phyloP scores from a whole-genome alignment of 2,329 filamentous ascomycete genomes.

The Sclerotinia trifoliorum region DNA sequence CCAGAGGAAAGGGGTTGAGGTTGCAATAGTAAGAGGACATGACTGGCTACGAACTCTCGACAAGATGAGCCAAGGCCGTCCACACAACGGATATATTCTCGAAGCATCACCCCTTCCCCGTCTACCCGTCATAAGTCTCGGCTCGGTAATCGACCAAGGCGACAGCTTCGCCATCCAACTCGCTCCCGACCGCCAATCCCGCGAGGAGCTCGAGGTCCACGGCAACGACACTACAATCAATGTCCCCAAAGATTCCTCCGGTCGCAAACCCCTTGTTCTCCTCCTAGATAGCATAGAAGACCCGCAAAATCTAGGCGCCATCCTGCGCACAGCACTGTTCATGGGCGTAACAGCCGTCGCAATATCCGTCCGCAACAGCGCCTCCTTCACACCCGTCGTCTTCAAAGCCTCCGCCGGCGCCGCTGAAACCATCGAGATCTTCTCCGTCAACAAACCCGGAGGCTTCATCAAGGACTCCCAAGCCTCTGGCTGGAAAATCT shows the following conservation, averaged over 20 bases:
- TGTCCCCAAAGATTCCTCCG: slow-evolving; percentile 34
- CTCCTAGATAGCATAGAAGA: slow-evolving; percentile 77
- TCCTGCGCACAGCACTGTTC: slow-evolving; percentile 84
- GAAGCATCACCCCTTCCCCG: slow-evolving; percentile 83
- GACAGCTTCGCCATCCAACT: slow-evolving; percentile 55
- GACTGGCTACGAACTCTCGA: slow-evolving; percentile 69
- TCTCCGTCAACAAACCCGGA: slow-evolving; percentile 65
- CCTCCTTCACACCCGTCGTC: slow-evolving; percentile 71
- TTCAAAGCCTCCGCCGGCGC: slow-evolving; percentile 89
- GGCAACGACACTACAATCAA: slow-evolving; percentile 57
- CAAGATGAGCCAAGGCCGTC: slow-evolving; percentile 76
- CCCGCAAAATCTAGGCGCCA: slow-evolving; percentile 85
- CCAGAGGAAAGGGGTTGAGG: slow-evolving; percentile 48
- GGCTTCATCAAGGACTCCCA: slow-evolving; percentile 69
- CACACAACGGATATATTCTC: slow-evolving; percentile 86
- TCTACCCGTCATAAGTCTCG: slow-evolving; percentile 61
- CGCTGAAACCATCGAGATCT: slow-evolving; percentile 73
- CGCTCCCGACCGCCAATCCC: slow-evolving; percentile 63
- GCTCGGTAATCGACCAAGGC: slow-evolving; percentile 31
- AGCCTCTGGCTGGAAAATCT: slow-evolving; percentile 76
- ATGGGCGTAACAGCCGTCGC: slow-evolving; percentile 84
- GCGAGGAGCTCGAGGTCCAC: slow-evolving; percentile 73
- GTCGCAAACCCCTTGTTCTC: slow-evolving; percentile 67
- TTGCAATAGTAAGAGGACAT: slow-evolving; percentile 55
- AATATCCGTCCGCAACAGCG: slow-evolving; percentile 71